These are phyloP conservation scores for Coniferiporia sulphurascens DNA, from an alignment of 1,284 basidiomycete species.

Conservation along the genomic window DNA sequence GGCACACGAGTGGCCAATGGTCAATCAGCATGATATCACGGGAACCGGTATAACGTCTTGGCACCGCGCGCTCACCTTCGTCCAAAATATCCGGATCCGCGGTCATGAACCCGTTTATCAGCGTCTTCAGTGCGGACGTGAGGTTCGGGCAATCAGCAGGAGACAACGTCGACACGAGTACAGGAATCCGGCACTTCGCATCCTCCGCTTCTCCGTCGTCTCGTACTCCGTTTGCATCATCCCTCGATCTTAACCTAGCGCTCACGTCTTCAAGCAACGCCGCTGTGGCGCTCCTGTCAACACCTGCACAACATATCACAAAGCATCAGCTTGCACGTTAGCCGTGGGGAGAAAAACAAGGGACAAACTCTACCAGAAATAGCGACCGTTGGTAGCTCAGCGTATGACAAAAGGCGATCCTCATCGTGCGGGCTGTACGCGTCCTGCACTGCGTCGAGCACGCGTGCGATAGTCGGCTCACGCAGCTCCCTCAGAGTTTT, in stretches of 20 bases:
- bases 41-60: conserved; percentile 3
- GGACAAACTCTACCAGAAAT: conserved; percentile 42
- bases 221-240: neutral
- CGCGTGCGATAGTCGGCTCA: conserved; percentile 35
- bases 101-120: conserved; percentile 52
- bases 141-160: conserved; percentile 55
- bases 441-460: conserved; percentile 36
- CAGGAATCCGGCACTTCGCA: neutral
- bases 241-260: neutral
- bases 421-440: conserved; percentile 41
- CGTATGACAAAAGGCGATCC: conserved; percentile 34
- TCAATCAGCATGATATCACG: neutral
- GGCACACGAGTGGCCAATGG: no score
- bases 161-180: conserved; percentile 46
- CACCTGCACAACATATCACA: conserved; percentile 5
- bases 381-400: conserved; percentile 50
- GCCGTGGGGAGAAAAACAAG: neutral
- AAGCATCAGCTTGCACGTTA: neutral
- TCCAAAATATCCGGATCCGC: conserved; percentile 25
- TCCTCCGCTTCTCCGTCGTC: conserved; percentile 27
- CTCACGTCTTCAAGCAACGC: conserved; percentile 10
- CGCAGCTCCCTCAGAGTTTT: conserved; percentile 41
- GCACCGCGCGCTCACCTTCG: conserved; percentile 27
- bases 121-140: conserved; percentile 46
- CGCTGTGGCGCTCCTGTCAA: conserved; percentile 15